Conservation (phyloP, 805 yeast species). For the Candida golubevii region DNA sequence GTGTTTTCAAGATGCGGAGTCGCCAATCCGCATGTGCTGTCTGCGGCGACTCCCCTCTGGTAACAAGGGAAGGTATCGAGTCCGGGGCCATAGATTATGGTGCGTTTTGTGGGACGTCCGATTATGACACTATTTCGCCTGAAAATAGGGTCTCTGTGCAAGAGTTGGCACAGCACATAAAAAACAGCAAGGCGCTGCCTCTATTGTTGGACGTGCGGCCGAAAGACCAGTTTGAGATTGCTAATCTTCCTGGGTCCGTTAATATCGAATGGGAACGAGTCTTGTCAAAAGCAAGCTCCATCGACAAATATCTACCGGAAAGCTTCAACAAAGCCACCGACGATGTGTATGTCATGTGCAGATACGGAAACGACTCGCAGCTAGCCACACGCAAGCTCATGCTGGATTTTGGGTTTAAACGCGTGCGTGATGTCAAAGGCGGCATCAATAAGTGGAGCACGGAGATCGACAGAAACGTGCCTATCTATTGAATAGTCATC, state of each 20-base stretch:
- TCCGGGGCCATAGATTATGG: conserved; percentile 54
- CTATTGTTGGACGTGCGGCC: conserved; percentile 78
- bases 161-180: conserved; percentile 23
- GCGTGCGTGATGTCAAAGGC: conserved; percentile 68
- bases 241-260: conserved; percentile 52
- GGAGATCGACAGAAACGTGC: conserved; percentile 44
- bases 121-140: conserved; percentile 41
- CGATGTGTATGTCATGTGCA: conserved; percentile 61
- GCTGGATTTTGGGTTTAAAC: conserved; percentile 43
- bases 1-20: conserved; percentile 77
- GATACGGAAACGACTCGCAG: conserved; percentile 90
- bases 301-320: conserved; percentile 19
- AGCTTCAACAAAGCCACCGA: conserved; percentile 20
- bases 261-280: conserved; percentile 60
- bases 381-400: conserved; percentile 58
- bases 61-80: conserved; percentile 46
- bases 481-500: conserved; percentile 9
- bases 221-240: conserved; percentile 65
- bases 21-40: conserved; percentile 55
- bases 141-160: conserved; percentile 46
- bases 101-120: conserved; percentile 68
- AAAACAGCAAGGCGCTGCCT: conserved; percentile 19
- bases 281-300: conserved; percentile 20
- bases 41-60: conserved; percentile 54
- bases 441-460: conserved; percentile 71